These are phyloP conservation scores for Phaseolus lunatus DNA, from an alignment of 306 rosid species.

Conservation along the genomic window DNA sequence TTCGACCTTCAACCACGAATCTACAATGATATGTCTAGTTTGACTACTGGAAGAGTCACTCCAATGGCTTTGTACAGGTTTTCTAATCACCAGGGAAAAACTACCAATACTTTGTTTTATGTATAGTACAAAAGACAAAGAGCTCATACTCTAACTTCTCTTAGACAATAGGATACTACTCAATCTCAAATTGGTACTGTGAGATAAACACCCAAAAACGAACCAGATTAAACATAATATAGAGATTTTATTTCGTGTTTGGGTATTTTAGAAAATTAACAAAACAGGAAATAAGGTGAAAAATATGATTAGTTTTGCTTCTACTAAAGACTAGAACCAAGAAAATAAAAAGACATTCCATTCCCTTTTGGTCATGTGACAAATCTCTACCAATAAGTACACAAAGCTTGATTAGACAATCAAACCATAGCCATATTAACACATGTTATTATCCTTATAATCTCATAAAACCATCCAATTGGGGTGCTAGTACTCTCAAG, in stretches of 20 bases:
- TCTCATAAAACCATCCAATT: not conserved
- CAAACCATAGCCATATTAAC: constrained; percentile 10
- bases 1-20: not conserved
- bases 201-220: not conserved
- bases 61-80: not conserved
- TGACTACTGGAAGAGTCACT: constrained; percentile 23
- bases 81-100: not conserved
- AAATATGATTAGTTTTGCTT: not conserved
- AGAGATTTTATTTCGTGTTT: too few species aligned
- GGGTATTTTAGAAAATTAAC: not conserved
- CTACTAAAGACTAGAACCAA: not conserved
- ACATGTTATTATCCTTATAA: constrained; percentile 3
- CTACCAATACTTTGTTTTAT: not conserved
- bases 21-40: not conserved
- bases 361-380: not conserved
- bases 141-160: constrained; percentile 11
- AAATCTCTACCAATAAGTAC: not conserved
- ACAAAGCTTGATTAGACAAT: not conserved
- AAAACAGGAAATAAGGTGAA: not conserved
- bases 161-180: not conserved
- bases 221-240: not conserved
- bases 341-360: not conserved
- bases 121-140: not conserved
- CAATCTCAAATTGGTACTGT: not conserved
- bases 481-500: not conserved